Percentiles rank a stretch among this genome's conserved stretches.
phyloP scores from a whole-genome alignment of 2,329 filamentous ascomycete genomes.

The Beauveria bassiana region DNA sequence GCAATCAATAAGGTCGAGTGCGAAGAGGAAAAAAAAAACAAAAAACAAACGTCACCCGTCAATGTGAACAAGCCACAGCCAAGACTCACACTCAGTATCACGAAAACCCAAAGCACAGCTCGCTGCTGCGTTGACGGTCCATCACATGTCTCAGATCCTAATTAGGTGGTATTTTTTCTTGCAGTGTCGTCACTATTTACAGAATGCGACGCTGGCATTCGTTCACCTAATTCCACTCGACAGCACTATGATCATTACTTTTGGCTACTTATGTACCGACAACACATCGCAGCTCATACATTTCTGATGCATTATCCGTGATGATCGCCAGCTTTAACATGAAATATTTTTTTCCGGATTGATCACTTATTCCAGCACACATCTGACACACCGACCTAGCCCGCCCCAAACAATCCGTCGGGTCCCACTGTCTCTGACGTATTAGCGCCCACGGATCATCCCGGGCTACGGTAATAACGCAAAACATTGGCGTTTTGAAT shows the following conservation, averaged over 20 bases:
- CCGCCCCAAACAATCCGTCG: background rate
- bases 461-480: background rate
- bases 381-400: background rate
- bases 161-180: background rate
- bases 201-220: background rate
- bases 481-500: background rate
- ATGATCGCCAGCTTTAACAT: background rate
- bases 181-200: background rate
- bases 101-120: background rate
- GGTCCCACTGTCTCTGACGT: background rate
- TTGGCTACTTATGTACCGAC: background rate
- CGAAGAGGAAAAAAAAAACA: background rate
- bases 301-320: background rate
- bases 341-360: background rate
- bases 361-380: background rate
- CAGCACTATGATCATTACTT: background rate
- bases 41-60: background rate
- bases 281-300: background rate
- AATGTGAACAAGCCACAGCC: background rate
- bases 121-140: background rate
- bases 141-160: background rate
- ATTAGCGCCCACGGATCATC: background rate
- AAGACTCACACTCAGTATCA: background rate
- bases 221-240: background rate
- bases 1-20: background rate